Evolutionary conservation across 179 eudicot species (phyloP), one percentile per base, ranked within the genome.

Genomic region (Pouteria campechiana): DNA sequence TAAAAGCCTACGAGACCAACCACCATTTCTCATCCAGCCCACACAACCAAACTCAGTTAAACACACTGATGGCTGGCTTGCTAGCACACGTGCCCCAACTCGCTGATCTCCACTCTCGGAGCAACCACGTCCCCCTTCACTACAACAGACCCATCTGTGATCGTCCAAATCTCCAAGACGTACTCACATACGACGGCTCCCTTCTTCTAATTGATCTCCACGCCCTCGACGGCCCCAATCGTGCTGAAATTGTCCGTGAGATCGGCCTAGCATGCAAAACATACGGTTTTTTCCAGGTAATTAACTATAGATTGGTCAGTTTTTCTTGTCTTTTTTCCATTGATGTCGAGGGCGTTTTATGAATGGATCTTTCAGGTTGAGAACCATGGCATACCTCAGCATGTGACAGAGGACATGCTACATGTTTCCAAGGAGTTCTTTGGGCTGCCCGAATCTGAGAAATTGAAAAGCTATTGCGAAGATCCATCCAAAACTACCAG

Each of bases 401-500:
- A 10, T 4, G 9, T 25, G 44, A 56, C 57, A 10, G 7, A 12
- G 17, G 39, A 63, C 3, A 39, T 56, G 17, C 2, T 50, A 13
- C 6, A 32, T 11, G 35, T 44, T 11, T 46, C 68, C 0, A 43
- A 32, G 19, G 53, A 50, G 18, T 63, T 63, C 19, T 56, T 56
- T 28, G 7, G 19, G 2, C 4, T 63, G 32, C 48, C 68, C 1
- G 63, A 63, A 30, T 37, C 47, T 21, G 68, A 56, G 27, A 43
- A 63, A 25, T 34, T 63, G 33, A 63, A 63, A 30, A 30, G 13
- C 15, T 50, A 56, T 27, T 55, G 63, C 1, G 58, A 63, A 13
- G 68, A 63, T 29, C 68, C 68, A 13, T 10, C 12, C 0, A 62
- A 43, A 37, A 55, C 68, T 3, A 55, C 68, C 11, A 55, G 68